A percentile compares a stretch with the other conserved stretches of the same genome.
Conservation (phyloP, 768 basidiomycete species). For the Cystobasidium onofrii region DNA sequence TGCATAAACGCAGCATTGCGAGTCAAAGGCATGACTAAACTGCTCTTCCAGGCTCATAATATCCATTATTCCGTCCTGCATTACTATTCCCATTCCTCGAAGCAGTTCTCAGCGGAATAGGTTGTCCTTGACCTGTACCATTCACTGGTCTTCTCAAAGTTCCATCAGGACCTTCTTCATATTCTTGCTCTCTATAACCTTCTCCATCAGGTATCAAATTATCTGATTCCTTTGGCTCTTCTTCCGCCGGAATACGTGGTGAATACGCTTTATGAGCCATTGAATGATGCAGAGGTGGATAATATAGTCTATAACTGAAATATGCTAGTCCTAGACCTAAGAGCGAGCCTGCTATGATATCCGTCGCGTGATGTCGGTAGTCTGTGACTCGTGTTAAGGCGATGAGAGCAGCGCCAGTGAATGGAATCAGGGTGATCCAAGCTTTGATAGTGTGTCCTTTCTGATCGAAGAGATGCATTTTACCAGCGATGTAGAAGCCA, state of each 20-base stretch:
- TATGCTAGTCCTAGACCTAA: conserved; percentile 11
- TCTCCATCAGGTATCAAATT: neutral
- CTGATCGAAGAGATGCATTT: conserved; percentile 77
- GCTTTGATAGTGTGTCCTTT: conserved; percentile 56
- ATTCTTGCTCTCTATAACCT: neutral
- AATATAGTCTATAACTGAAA: conserved; percentile 23
- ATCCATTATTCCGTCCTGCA: neutral
- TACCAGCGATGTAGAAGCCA: conserved; percentile 79
- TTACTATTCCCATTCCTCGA: neutral
- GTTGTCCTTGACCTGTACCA: neutral
- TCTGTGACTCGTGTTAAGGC: conserved; percentile 71
- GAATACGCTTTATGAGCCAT: conserved; percentile 23
- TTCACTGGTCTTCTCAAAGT: neutral
- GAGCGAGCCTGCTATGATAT: conserved; percentile 45
- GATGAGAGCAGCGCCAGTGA: conserved; percentile 58
- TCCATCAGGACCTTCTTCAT: conserved; percentile 10
- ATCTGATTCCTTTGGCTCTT: neutral
- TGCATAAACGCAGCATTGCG: too few species aligned
- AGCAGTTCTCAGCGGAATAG: neutral
- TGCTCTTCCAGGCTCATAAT: neutral
- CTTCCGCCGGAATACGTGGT: conserved; percentile 24
- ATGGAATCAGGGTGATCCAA: conserved; percentile 72
- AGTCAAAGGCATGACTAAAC: neutral
- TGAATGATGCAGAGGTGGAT: conserved; percentile 13
- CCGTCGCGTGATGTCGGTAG: conserved; percentile 45